Evolutionary conservation across 345 rosid species (phyloP).

Genomic region (Ceriops tagal): DNA sequence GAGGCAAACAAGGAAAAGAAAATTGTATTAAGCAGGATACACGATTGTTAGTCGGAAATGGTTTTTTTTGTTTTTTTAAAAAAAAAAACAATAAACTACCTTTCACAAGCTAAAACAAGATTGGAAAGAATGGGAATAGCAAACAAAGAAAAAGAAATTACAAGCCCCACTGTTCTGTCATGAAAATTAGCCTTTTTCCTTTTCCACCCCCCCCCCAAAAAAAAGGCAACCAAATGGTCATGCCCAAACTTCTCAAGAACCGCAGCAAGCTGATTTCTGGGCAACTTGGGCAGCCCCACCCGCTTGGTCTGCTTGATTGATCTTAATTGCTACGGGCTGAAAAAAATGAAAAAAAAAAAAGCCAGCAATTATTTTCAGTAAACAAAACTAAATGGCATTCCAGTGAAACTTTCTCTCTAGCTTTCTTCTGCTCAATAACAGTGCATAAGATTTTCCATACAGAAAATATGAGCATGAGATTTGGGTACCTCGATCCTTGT

Average conservation of each 20-base stretch:
- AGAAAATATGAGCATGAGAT: slow-evolving; percentile 3
- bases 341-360: neutral
- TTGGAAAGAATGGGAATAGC: slow-evolving; percentile 32
- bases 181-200: slow-evolving; percentile 12
- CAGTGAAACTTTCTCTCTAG: neutral
- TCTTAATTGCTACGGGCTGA: slow-evolving; percentile 75
- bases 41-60: slow-evolving; percentile 8
- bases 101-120: slow-evolving; percentile 34
- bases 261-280: slow-evolving; percentile 81
- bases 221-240: slow-evolving; percentile 6
- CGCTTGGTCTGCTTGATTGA: slow-evolving; percentile 63
- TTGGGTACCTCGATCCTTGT: slow-evolving; percentile 62
- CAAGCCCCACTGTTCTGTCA: slow-evolving; percentile 21
- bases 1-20: neutral
- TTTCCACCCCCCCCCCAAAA: neutral
- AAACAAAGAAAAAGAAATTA: slow-evolving; percentile 8
- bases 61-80: neutral
- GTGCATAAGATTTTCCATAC: slow-evolving; percentile 14
- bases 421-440: neutral
- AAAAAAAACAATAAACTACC: slow-evolving; percentile 20
- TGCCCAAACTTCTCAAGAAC: slow-evolving; percentile 32
- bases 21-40: slow-evolving; percentile 1
- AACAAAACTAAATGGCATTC: neutral
- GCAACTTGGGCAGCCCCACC: slow-evolving; percentile 59
- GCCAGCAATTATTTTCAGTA: neutral